These are phyloP conservation scores for Claviceps pazoutovae DNA, from an alignment of 2,329 filamentous ascomycete species.

Conservation along the genomic window DNA sequence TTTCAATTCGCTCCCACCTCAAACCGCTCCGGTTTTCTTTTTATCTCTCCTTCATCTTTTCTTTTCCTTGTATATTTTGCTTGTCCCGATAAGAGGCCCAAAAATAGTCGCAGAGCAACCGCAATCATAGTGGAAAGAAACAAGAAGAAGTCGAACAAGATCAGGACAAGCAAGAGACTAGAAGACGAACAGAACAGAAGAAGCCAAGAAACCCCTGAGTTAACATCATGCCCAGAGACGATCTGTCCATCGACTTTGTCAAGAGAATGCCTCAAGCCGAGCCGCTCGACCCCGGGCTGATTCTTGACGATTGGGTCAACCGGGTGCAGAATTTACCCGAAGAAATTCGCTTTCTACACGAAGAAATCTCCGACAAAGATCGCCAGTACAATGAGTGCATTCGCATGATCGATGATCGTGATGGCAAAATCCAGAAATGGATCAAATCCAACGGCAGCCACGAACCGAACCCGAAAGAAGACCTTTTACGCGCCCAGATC, in stretches of 20 bases:
- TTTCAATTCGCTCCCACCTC: neutral
- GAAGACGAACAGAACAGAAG: neutral
- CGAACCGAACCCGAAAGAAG: constrained; percentile 61
- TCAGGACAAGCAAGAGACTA: too few species aligned
- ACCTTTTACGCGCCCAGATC: constrained; percentile 50
- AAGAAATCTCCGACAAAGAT: constrained; percentile 73
- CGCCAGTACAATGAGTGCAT: constrained; percentile 54
- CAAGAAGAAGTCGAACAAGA: neutral
- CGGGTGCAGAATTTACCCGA: constrained; percentile 66
- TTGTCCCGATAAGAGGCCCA: neutral
- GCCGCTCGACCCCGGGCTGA: constrained; percentile 48
- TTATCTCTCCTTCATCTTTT: too few species aligned
- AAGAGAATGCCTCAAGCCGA: constrained; percentile 50
- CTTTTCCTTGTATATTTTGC: neutral
- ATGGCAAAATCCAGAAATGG: constrained; percentile 66
- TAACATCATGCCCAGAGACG: constrained; percentile 61
- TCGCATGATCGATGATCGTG: constrained; percentile 55
- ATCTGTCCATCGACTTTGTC: constrained; percentile 56
- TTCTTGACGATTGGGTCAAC: constrained; percentile 68
- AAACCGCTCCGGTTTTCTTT: too few species aligned
- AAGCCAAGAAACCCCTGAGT: constrained; percentile 23
- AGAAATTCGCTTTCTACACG: constrained; percentile 70
- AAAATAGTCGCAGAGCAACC: neutral
- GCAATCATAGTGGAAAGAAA: neutral
- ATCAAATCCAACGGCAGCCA: constrained; percentile 66